phyloP scores from a whole-genome alignment of 2,329 filamentous ascomycete species.

The Neofusicoccum kwambonambiense region DNA sequence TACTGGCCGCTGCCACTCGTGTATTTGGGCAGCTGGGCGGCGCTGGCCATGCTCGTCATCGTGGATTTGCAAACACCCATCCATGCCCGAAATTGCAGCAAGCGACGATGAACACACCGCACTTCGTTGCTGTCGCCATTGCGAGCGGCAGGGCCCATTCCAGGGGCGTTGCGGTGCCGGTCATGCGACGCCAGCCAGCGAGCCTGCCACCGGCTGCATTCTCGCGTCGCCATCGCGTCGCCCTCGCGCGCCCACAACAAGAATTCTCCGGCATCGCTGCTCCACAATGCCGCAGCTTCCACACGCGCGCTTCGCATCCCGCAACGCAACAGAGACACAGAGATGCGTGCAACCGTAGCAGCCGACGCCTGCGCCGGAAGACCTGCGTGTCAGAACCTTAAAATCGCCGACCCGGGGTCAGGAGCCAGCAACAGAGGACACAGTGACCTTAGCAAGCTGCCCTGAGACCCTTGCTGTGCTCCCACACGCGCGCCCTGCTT shows the following conservation, averaged over 20 bases:
- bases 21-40: too few relatives aligned
- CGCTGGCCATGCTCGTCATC: not conserved
- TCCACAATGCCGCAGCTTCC: not conserved
- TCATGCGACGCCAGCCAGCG: not conserved
- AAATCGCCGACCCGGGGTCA: not conserved
- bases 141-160: not conserved
- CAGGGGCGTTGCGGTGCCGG: not conserved
- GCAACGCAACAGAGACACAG: constrained; percentile 2
- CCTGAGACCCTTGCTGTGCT: not conserved
- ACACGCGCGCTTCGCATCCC: constrained; percentile 1
- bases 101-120: not conserved
- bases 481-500: not conserved
- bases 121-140: not conserved
- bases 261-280: not conserved
- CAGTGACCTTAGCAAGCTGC: not conserved
- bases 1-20: too few relatives aligned
- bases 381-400: constrained; percentile 16
- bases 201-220: not conserved
- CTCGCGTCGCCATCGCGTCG: not conserved
- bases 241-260: not conserved
- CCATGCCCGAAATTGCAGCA: not conserved
- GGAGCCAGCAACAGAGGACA: not conserved
- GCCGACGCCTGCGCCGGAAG: not conserved
- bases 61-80: not conserved
- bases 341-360: constrained; percentile 1